Conservation (phyloP, 2,329 filamentous ascomycete genomes). For the Dactylellina cionopaga region DNA sequence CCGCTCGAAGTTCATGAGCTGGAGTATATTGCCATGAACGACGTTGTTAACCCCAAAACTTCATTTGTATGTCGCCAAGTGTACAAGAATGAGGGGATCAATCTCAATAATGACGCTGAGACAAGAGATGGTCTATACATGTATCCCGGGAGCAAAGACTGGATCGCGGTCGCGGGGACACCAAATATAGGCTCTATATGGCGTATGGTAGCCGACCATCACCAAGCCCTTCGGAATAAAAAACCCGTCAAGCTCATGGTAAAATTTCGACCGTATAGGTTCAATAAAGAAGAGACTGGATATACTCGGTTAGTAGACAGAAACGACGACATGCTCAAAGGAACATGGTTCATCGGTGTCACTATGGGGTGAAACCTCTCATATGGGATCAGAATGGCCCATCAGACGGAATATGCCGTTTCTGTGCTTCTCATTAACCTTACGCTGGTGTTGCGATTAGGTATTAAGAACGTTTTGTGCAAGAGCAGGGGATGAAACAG, state of each 20-base stretch:
- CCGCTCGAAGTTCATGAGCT: slow-evolving; percentile 23
- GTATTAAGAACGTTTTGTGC: no score
- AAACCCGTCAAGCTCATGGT: slow-evolving; percentile 21
- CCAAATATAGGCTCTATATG: slow-evolving; percentile 28
- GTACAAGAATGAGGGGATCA: slow-evolving; percentile 17
- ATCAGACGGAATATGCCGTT: not conserved
- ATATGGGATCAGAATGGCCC: not conserved
- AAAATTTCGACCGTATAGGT: slow-evolving; percentile 28
- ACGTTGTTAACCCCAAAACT: slow-evolving; percentile 28
- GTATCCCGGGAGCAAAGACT: slow-evolving; percentile 17
- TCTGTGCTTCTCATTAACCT: not conserved
- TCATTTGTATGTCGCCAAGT: slow-evolving; percentile 19
- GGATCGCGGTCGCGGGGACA: slow-evolving; percentile 11
- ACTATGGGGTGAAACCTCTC: slow-evolving; percentile 12
- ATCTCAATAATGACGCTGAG: slow-evolving; percentile 24
- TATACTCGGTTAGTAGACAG: slow-evolving; percentile 23
- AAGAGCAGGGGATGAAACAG: no score
- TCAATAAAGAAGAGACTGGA: slow-evolving; percentile 15
- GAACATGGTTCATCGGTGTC: slow-evolving; percentile 27
- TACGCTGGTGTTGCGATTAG: not conserved
- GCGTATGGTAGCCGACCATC: slow-evolving; percentile 31
- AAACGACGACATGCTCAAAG: slow-evolving; percentile 32
- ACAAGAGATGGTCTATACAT: slow-evolving; percentile 29
- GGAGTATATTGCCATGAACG: slow-evolving; percentile 35
- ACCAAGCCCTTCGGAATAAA: slow-evolving; percentile 8